A percentile compares a stretch with the other conserved stretches of the same genome.
phyloP scores from a whole-genome alignment of 2,329 filamentous ascomycete genomes.

The Harringtonia aguacate region DNA sequence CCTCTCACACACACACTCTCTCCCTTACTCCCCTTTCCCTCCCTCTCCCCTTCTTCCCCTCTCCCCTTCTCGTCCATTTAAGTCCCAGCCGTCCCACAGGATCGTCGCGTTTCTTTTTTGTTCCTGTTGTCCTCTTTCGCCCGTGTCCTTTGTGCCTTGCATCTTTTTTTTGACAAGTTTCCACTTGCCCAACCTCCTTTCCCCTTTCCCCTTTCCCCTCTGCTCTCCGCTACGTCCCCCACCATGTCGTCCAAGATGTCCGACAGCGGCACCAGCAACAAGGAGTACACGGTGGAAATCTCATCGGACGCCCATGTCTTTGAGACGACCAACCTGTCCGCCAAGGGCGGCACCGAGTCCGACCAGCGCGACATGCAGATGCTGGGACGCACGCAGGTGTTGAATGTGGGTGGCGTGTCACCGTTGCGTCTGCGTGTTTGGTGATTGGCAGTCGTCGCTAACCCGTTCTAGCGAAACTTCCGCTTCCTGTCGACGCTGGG shows the following conservation, averaged over 20 bases:
- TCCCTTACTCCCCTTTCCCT: no score
- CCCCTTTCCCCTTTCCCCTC: not conserved
- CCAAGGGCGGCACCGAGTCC: conserved; percentile 15
- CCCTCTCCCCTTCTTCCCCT: no score
- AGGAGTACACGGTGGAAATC: conserved; percentile 10
- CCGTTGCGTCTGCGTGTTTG: not conserved
- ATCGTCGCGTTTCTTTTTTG: no score
- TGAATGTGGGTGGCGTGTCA: conserved; percentile 9
- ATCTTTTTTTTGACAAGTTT: no score
- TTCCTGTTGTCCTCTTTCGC: no score
- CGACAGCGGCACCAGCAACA: conserved; percentile 6
- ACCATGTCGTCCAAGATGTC: conserved; percentile 4
- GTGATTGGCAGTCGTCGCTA: no score
- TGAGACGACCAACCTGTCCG: conserved; percentile 11
- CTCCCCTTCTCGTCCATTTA: no score
- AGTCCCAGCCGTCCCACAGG: no score
- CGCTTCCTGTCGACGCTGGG: conserved; percentile 38
- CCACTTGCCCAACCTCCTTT: not conserved
- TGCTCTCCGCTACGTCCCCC: not conserved
- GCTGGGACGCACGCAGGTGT: conserved; percentile 12
- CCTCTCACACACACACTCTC: no score
- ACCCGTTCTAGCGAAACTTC: conserved; percentile 30
- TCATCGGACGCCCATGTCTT: conserved; percentile 7
- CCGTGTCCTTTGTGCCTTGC: no score
- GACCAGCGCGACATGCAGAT: conserved; percentile 23